These are phyloP conservation scores for Phytophthora vignae DNA, from an alignment of 352 stramenopile species.

Conservation along the genomic window DNA sequence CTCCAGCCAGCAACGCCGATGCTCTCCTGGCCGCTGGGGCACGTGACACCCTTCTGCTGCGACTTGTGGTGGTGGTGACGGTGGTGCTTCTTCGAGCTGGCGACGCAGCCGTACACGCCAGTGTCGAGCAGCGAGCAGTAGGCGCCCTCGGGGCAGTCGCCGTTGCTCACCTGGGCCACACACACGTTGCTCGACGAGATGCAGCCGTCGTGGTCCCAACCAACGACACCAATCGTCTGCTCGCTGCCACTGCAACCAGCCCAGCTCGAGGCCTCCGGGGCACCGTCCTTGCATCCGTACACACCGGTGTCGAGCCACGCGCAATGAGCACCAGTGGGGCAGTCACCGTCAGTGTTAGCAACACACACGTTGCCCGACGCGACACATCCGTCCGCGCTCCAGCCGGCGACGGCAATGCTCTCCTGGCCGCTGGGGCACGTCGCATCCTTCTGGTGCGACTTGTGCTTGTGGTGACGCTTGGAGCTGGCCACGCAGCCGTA, in stretches of 20 bases:
- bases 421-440: constrained; percentile 19
- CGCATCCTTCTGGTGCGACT: constrained; percentile 1
- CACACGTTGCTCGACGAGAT: constrained; percentile 27
- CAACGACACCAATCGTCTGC: constrained; percentile 20
- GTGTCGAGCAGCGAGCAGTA: constrained; percentile 38
- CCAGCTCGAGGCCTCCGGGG: constrained; percentile 4
- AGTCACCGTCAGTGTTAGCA: constrained; percentile 25
- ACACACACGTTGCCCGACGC: constrained; percentile 18
- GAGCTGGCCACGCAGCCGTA: constrained; percentile 33
- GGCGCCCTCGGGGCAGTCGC: constrained; percentile 26
- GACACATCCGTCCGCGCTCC: constrained; percentile 19
- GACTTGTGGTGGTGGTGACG: constrained; percentile 25
- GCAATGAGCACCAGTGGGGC: constrained; percentile 28
- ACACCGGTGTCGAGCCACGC: constrained; percentile 26
- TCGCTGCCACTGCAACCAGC: constrained; percentile 12
- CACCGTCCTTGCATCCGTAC: constrained; percentile 28
- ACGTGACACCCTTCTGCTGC: constrained; percentile 17
- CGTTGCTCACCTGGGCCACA: constrained; percentile 35
- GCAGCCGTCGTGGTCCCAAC: constrained; percentile 33
- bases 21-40: constrained; percentile 22
- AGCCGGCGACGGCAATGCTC: constrained; percentile 24
- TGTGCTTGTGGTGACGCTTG: constrained; percentile 19
- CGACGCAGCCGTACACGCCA: constrained; percentile 42
- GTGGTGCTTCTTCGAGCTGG: constrained; percentile 19
- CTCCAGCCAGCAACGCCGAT: constrained; percentile 25